Base-by-base conservation (phyloP, 2,329 filamentous ascomycete genomes). In the Nigrospora sphaerica region DNA sequence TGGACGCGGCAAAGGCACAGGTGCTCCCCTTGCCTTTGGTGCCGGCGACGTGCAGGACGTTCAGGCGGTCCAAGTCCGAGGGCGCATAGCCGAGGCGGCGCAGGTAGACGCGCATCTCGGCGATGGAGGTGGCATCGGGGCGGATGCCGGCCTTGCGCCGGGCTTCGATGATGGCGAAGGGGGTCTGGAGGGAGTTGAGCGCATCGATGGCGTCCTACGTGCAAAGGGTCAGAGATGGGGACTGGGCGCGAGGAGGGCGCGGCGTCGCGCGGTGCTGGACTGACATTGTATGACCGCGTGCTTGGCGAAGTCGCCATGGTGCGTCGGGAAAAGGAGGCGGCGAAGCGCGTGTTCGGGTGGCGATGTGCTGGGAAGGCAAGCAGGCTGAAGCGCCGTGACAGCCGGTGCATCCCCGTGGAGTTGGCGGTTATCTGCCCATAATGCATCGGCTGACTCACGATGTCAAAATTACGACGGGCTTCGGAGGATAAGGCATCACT, bases 141-240 rank as follows among this genome's bases (percentile, higher is more conserved):
- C 75, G 78, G 51, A 82, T 9, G 7, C 23, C 86, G 16, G 85
- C 85, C 62, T 87, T 87, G 46, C 82, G 78, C 44, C 93, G 83
- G 43, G 85, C 82, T 62, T 95, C 83, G 16, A 96, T 78, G 44
- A 89, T 78, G 42, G 85, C 80, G 62, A 85, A 92, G 44, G 95
- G 95, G 37, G 87, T 89, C 66, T 98, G 93, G 43, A 97, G 81
- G 39, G 88, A 86, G 66, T 97, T 97, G 60, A 97, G 79, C 35
- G 86, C 81, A 55, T 82, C 74, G 52, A 97, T 83, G 41, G 92
- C 93, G 63, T 93, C 89, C 89, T 95, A 18, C 2, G 34, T 5
- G 10, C 34, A 36, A 6, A 14, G 34, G 14, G 34, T 39, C n/a
- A 39, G 18, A 39, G n/a, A 39, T 6, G 38, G n/a, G 13, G 4